Conservation (phyloP, 805 yeast species). For the Yarrowia alimentaria region DNA sequence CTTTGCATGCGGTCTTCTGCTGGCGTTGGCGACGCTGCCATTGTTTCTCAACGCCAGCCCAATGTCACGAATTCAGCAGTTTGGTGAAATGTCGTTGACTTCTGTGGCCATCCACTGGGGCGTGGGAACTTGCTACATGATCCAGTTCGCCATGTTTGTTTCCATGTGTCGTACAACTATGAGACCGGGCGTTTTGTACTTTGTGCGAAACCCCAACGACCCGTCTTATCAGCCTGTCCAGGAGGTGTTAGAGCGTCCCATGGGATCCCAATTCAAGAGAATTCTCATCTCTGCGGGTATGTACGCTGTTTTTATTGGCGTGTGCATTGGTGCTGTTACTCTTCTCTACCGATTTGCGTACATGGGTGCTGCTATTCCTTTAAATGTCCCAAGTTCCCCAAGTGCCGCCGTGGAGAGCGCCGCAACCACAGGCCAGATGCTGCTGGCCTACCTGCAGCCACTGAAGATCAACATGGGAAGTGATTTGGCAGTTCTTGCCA, state of each 20-base stretch:
- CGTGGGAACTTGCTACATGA: constrained; percentile 83
- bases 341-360: constrained; percentile 46
- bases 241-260: constrained; percentile 79
- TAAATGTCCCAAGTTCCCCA: too few species aligned
- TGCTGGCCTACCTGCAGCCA: too few species aligned
- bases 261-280: constrained; percentile 67
- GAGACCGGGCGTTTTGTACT: constrained; percentile 85
- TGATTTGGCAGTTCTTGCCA: constrained; percentile 29
- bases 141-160: constrained; percentile 77
- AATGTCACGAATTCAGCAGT: not conserved
- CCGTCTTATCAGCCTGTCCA: constrained; percentile 83
- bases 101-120: constrained; percentile 52
- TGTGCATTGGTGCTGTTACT: constrained; percentile 71
- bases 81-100: too few species aligned
- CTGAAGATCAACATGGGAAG: constrained; percentile 30
- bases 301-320: constrained; percentile 54
- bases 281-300: constrained; percentile 70
- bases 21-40: constrained; percentile 69
- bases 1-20: constrained; percentile 72
- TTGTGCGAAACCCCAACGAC: constrained; percentile 92
- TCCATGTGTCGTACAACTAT: constrained; percentile 77
- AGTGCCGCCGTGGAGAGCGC: too few species aligned
- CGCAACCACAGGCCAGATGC: too few species aligned
- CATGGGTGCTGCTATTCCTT: too few species aligned
- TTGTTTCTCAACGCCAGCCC: constrained; percentile 40